Base-by-base conservation (phyloP, 2,329 filamentous ascomycete genomes). In the Botrytis cinerea region DNA sequence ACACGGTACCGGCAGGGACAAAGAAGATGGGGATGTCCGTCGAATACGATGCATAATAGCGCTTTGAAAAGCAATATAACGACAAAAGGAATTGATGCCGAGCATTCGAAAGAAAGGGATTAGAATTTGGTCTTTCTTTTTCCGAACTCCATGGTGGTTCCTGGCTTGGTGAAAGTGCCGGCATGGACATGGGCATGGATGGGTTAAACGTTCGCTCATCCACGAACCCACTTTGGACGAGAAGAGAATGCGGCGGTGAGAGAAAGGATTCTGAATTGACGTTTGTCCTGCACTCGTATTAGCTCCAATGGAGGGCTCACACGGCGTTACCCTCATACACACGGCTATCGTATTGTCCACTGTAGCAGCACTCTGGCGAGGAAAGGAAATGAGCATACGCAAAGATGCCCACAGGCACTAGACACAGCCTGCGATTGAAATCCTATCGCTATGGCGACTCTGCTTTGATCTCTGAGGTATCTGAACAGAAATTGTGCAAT, bases 11-110 rank as follows among this genome's bases (percentile, higher is more conserved):
- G 12, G 25, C 48, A 54, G n/a, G 48, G 48, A 63, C 38, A 43
- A 45, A 63, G 60, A n/a, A 63, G 38, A 43, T 63, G 60, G 38
- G 60, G 60, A 63, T 43, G 22, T 63, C 60, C 60, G 60, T 43
- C 14, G 38, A 62, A 62, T 62, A 43, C 60, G 60, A 62, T 43
- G 60, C 22, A 43, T 62, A 62, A 62, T 43, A 28, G 38, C 25
- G 38, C 35, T 62, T 43, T 43, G 60, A 20, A 22, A n/a, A 20
- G 14, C 25, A 61, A 16, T 38, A 61, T 40, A 43, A 43, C 38
- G 25, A 43, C n/a, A 28, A 43, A 63, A 38, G 38, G 38, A 43
- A 63, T 43, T 10, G 38, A 63, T 63, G 60, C 38, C 38, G 60
- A 62, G 60, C 38, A 43, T 18, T 43, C 6, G 8, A 43, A 28